phyloP scores from a whole-genome alignment of 2,329 filamentous ascomycete genomes.

The Cladosporium sp. region DNA sequence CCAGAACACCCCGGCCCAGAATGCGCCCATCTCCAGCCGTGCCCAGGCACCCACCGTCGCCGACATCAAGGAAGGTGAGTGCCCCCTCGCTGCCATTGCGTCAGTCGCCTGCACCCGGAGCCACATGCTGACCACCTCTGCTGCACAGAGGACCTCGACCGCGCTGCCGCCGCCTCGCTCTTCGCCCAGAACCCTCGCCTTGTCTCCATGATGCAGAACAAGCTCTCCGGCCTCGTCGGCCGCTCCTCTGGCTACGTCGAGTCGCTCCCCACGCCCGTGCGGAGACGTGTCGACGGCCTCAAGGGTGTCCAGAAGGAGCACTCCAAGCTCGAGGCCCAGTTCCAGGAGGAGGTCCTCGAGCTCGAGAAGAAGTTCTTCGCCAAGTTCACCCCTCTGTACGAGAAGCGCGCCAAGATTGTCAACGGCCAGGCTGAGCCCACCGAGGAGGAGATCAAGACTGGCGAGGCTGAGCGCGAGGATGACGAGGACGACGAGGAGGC shows the following conservation, averaged over 20 bases:
- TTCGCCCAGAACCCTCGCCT: slow-evolving; percentile 94
- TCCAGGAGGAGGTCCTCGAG: slow-evolving; percentile 96
- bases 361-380: slow-evolving; percentile 99
- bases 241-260: slow-evolving; percentile 97
- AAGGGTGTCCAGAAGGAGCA: slow-evolving; percentile 99
- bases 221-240: slow-evolving; percentile 86
- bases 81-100: not conserved
- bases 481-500: slow-evolving; percentile 52
- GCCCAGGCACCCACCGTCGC: slow-evolving; percentile 90
- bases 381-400: slow-evolving; percentile 95
- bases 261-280: slow-evolving; percentile 81
- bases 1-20: slow-evolving; percentile 93
- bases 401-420: slow-evolving; percentile 88
- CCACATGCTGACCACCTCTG: slow-evolving; percentile 16
- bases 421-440: slow-evolving; percentile 83
- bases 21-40: slow-evolving; percentile 95
- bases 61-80: slow-evolving; percentile 94
- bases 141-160: slow-evolving; percentile 79
- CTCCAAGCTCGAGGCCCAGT: slow-evolving; percentile 94
- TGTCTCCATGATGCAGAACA: slow-evolving; percentile 95
- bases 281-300: slow-evolving; percentile 86
- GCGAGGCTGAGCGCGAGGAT: slow-evolving; percentile 72
- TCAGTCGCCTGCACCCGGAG: not conserved
- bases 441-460: slow-evolving; percentile 77
- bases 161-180: slow-evolving; percentile 77